Evolutionary conservation across 1,139 yeast genomes (phyloP).

Genomic region (Pichia sp.): DNA sequence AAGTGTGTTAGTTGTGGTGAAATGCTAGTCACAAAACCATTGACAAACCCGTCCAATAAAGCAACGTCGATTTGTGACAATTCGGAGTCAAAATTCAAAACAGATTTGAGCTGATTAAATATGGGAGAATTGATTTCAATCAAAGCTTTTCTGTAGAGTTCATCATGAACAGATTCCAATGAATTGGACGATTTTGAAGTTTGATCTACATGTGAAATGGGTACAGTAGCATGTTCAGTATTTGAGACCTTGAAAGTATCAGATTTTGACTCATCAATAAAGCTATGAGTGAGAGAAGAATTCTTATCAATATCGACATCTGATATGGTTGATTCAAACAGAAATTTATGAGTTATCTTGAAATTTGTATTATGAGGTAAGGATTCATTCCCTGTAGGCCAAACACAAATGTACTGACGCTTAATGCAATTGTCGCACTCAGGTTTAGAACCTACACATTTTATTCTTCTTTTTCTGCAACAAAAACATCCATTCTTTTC

Average conservation of each 20-base stretch:
- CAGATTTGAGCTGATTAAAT: background rate
- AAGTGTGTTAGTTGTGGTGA: slow-evolving; percentile 37
- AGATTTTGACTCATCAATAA: background rate
- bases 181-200: too few relatives aligned
- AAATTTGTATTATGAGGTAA: slow-evolving; percentile 18
- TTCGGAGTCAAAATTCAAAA: background rate
- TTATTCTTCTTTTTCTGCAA: slow-evolving; percentile 33
- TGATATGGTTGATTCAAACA: background rate
- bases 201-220: too few relatives aligned
- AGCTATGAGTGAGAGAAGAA: background rate
- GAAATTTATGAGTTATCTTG: background rate
- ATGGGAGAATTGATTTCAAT: slow-evolving; percentile 4
- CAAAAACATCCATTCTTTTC: slow-evolving; percentile 14
- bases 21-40: slow-evolving; percentile 31
- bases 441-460: slow-evolving; percentile 33
- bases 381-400: slow-evolving; percentile 28
- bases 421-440: slow-evolving; percentile 27
- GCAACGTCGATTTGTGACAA: background rate
- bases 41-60: slow-evolving; percentile 27
- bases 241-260: background rate
- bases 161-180: slow-evolving; percentile 11
- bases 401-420: slow-evolving; percentile 30
- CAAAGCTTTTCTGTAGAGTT: slow-evolving; percentile 13
- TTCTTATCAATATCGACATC: background rate
- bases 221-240: background rate